phyloP scores from a whole-genome alignment of 306 rosid genomes.

The Psophocarpus tetragonolobus region DNA sequence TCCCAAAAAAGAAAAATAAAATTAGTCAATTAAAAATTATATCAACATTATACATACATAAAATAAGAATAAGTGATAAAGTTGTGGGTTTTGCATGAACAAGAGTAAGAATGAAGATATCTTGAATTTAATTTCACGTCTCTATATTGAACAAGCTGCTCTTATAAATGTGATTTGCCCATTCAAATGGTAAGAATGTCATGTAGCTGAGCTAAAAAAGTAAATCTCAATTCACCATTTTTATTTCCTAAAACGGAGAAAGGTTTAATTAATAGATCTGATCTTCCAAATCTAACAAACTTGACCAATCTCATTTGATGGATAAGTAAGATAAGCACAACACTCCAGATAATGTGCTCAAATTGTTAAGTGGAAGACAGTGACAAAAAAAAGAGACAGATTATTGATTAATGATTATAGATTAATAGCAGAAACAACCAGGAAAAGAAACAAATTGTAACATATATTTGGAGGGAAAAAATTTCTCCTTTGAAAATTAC shows the following conservation, averaged over 20 bases:
- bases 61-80: background rate
- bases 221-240: background rate
- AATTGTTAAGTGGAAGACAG: background rate
- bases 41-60: background rate
- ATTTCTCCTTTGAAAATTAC: too few species aligned
- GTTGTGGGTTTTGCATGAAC: background rate
- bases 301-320: background rate
- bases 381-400: background rate
- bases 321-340: too few species aligned
- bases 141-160: background rate
- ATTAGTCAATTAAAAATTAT: too few species aligned
- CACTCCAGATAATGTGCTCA: background rate
- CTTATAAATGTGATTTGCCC: background rate
- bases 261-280: constrained; percentile 27
- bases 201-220: background rate
- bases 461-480: background rate
- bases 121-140: background rate
- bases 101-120: background rate
- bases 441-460: background rate
- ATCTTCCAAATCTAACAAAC: constrained; percentile 20
- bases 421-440: constrained; percentile 13
- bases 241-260: background rate
- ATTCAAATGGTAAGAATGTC: background rate
- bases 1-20: background rate
- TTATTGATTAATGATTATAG: constrained; percentile 37